Evolutionary conservation across 495 filamentous ascomycete species (phyloP), one percentile per base, ranked within the genome.

Genomic region (Talaromyces proteolyticus): DNA sequence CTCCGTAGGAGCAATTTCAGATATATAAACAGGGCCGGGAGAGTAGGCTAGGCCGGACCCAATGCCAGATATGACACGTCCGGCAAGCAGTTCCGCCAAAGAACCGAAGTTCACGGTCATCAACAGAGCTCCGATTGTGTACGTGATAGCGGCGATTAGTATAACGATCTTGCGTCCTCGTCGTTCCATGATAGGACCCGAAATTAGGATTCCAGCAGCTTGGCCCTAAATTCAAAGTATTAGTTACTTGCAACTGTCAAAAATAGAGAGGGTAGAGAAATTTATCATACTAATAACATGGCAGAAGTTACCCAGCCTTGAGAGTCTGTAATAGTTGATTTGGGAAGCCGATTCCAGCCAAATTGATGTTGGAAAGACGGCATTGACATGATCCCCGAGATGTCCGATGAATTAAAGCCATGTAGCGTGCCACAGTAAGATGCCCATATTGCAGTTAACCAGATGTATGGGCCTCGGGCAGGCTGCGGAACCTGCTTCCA

Each of bases 41-140:
- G 92, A 87, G 14, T 87, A 83, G 4, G 85, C 78, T 3, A 85
- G 79, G 1, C 89, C 89, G 8, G 88, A 85, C 12, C 83, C 88
- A 0, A 90, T 47, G 6, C 89, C 89, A 5, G 83, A 80, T 11
- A 94, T 58, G 24, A 90, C 72, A 18, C 90, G 72, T 6, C 89
- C 89, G 26, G 84, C 51, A 1, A 74, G 70, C 57, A 95, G 70
- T 71, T 59, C 54, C 3, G 54, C 53, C 6, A 59, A 38, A 2
- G 56, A 58, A n/a, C 59, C 59, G 11, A 58, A 47, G 49, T 59
- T 58, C 0, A 50, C 59, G 14, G 54, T 53, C 59, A 62, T 62
- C 1, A 59, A 40, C 16, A 62, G 55, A 6, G 56, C 57, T 2
- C 56, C 57, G 42, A 62, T 56, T 0, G 52, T 52, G 22, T 62